Evolutionary conservation across 352 stramenopile species (phyloP), one percentile per base, ranked within the genome.

Genomic region (Phytopythium delawarense): DNA sequence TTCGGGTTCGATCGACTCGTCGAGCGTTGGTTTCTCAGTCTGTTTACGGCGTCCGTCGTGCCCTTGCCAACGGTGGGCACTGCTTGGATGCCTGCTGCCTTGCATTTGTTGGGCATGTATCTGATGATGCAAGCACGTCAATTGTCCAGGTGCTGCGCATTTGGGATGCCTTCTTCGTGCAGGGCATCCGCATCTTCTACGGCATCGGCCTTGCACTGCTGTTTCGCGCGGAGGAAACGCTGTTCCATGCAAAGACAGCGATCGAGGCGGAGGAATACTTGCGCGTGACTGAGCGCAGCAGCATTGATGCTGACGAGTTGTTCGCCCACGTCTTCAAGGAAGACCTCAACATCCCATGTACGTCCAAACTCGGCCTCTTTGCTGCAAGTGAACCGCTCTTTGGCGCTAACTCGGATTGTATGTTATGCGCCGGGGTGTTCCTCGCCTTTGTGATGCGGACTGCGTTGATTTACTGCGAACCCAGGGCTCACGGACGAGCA

Each of bases 261-360:
- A 35, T 48, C 7, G 82, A 92, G 64, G 82, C 69, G 1, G 69
- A 81, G 57, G 75, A 85, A 7, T 79, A 75, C 52, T 55, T 93
- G 23, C 70, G 64, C 34, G 68, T 73, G 18, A 86, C 71, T 16
- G 84, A 92, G 51, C 67, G 72, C 18, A 81, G 70, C 48, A 88
- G 78, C 44, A 87, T 93, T 49, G 81, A 93, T 61, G 81, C 79
- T 1, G 83, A 93, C 57, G 71, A 65, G 28, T 60, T 93, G 20
- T 93, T 93, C 62, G 84, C 82, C 0, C 70, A 84, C 45, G 78
- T 86, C 18, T 88, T 93, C 59, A 90, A 89, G 45, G 84, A 91
- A 35, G 84, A 93, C 56, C 70, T 93, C 34, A 88, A 87, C 59
- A 89, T 93, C 46, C 68, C 79, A 46, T 91, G 84, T 92, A 77